Evolutionary conservation across 345 rosid species (phyloP).

Genomic region (Populus alba): DNA sequence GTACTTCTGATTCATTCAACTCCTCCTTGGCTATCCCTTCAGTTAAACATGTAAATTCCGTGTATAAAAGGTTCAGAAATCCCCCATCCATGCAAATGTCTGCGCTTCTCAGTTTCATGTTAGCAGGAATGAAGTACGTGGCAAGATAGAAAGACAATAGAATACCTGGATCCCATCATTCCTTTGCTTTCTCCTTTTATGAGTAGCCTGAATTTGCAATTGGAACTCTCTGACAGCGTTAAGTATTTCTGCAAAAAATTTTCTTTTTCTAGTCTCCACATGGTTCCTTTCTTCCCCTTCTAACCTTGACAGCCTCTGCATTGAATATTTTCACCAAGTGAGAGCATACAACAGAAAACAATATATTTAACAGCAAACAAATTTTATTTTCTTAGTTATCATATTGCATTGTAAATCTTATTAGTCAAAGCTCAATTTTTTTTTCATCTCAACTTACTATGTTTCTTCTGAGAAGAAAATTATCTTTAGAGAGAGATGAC

Average conservation of each 20-base stretch:
- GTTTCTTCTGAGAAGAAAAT: background rate
- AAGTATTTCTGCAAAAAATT: constrained; percentile 81
- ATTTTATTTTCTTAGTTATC: background rate
- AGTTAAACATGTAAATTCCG: background rate
- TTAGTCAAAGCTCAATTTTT: background rate
- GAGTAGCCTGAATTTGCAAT: constrained; percentile 70
- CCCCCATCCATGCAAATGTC: background rate
- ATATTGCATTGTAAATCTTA: background rate
- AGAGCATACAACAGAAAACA: constrained; percentile 2
- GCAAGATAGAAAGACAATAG: constrained; percentile 6
- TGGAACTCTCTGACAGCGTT: constrained; percentile 92
- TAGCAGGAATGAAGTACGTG: background rate
- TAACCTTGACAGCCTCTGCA: constrained; percentile 81
- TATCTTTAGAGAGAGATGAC: background rate
- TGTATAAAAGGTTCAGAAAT: background rate
- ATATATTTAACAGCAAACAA: background rate
- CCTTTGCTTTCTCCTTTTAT: constrained; percentile 92
- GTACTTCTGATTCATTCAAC: constrained; percentile 3
- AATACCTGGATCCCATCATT: constrained; percentile 87
- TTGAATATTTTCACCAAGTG: constrained; percentile 20
- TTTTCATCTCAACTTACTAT: background rate
- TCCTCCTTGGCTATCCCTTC: background rate
- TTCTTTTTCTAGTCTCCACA: constrained; percentile 74
- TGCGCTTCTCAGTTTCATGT: background rate
- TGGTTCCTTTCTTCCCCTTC: constrained; percentile 84